phyloP scores from a whole-genome alignment of 768 basidiomycete genomes.

The Mycena amicta region DNA sequence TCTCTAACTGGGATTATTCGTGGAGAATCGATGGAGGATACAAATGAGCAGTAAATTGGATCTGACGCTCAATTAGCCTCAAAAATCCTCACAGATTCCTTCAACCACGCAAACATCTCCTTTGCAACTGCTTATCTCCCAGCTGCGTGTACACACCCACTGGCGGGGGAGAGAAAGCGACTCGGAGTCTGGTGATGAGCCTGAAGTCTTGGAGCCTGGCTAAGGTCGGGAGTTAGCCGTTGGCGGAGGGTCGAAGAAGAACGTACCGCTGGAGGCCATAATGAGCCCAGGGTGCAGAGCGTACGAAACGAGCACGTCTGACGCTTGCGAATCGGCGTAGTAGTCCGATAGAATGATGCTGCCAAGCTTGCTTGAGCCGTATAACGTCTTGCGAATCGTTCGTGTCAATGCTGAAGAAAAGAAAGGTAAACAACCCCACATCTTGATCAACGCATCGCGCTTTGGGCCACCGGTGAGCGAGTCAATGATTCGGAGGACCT shows the following conservation, averaged over 20 bases:
- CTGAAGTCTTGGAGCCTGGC: neutral
- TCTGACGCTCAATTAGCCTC: too few species aligned
- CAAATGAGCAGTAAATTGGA: too few species aligned
- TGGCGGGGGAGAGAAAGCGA: constrained; percentile 3
- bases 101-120: constrained; percentile 9
- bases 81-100: constrained; percentile 9
- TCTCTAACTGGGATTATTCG: too few species aligned
- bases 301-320: constrained; percentile 16
- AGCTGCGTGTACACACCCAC: constrained; percentile 18
- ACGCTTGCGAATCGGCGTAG: neutral
- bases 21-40: too few species aligned
- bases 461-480: constrained; percentile 5
- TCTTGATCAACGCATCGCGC: constrained; percentile 11
- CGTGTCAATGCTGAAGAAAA: neutral
- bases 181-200: neutral
- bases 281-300: constrained; percentile 15
- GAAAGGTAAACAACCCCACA: constrained; percentile 9
- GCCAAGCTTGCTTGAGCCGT: constrained; percentile 15
- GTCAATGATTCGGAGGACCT: too few species aligned
- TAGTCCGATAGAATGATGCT: constrained; percentile 8
- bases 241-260: neutral
- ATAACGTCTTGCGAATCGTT: constrained; percentile 1
- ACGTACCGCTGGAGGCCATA: constrained; percentile 10
- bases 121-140: neutral
- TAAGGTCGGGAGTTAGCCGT: neutral